Base-by-base conservation (phyloP, 2,329 filamentous ascomycete genomes). In the Fusarium bactridioides region DNA sequence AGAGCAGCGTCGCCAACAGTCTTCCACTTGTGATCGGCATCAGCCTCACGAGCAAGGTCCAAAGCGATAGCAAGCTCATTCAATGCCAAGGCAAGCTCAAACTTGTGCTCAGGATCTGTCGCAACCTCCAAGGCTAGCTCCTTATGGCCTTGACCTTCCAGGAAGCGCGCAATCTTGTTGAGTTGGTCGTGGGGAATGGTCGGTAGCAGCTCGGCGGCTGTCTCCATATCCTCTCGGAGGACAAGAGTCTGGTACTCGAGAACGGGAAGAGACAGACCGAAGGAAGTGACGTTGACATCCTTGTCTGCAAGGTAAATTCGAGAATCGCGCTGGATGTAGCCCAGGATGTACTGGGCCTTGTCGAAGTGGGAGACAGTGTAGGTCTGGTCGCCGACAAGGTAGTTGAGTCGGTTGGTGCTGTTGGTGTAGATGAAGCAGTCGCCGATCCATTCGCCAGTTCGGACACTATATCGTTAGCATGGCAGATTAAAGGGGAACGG, bases 361-460 rank as follows among this genome's bases (percentile, higher is more conserved):
- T 99, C 96, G 78, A 98, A 98, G 84, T 98, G 95, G 18, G 95
- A 96, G 74, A 99, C 93, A 7, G 95, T 98, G 86, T 98, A 98
- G 19, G 94, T 97, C 84, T 98, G 95, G 83, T 98, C 96, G 74
- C 96, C 96, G 19, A 99, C 95, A 27, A 99, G 90, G 84, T 98
- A 98, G 86, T 98, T 98, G 67, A 99, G 87, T 70, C 96, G 93
- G 86, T 98, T 98, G 15, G 95, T 97, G 81, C 89, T 93, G 87
- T 97, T 98, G 61, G 96, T 98, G 88, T 98, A 99, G 81, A 98
- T 95, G 87, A 99, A 97, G 85, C 95, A 97, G 84, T 99, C 96
- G 70, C 96, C 96, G 64, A 99, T 93, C 96, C 96, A 99, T 84
- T 97, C 93, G 76, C 95, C 96, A 25, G 95, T 98, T 73, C 94